Base-by-base conservation (phyloP, 2,329 filamentous ascomycete species). In the Dryadomyces quercus-mongolicae region DNA sequence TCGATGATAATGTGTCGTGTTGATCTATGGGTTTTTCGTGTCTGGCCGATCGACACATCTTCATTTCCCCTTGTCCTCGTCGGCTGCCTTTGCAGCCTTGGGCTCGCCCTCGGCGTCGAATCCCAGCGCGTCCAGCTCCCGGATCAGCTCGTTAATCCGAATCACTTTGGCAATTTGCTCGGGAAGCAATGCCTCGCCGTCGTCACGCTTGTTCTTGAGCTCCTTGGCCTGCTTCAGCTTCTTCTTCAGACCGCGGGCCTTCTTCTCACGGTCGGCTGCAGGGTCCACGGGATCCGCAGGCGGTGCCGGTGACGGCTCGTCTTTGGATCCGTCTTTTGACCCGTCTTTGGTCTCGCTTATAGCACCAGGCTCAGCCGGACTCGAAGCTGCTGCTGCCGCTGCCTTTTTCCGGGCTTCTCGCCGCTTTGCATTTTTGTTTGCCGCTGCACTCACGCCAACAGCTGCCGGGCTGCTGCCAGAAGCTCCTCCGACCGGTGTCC, bases 151-250 rank as follows among this genome's bases (percentile, higher is more conserved):
- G 59, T 88, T 89, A 67, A 98, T 95, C 70, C 93, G 95, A 67
- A 95, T 94, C 54, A 98, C 88, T 73, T 98, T 98, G 62, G 92
- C 90, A 59, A 97, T 85, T 71, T 98, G 93, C 71, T 98, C 93
- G 0, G 91, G 92, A 25, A 97, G 75, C 57, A 98, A 71, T 5
- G 81, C 77, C 65, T 88, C 86, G 20, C 93, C 93, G 54, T 82
- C 84, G 22, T 95, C 88, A 69, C 95, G 95, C 76, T 95, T 96
- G 63, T 84, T 85, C 66, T 89, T 86, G 53, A 98, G 75, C 2
- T 97, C 93, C 61, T 84, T 86, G 4, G 93, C 92, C 68, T 98
- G 93, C 63, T 92, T 87, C 57, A 98, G 74, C 71, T 97, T 98
- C 76, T 98, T 98, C 67, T 85, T 87, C 47, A 97, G 72, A 63